Base-by-base conservation (phyloP, 2,329 filamentous ascomycete species). In the Ophiostoma novo-ulmi region DNA sequence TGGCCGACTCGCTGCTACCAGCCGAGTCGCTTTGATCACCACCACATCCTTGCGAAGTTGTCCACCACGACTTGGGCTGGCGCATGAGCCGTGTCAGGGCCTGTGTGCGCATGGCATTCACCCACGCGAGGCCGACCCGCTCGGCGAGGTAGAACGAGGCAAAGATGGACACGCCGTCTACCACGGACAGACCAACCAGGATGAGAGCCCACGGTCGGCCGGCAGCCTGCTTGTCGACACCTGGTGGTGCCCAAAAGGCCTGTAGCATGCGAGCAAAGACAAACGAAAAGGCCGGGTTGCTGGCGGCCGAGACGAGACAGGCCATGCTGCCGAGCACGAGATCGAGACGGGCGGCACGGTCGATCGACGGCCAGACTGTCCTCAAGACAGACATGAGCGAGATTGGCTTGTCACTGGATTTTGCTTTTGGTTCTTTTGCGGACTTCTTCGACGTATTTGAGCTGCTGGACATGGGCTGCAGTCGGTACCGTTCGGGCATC, bases 121-220 rank as follows among this genome's bases (percentile, higher is more conserved):
- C 84, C 94, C 94, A 98, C 0, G 84, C 78, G 76, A 97, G 91
- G 1, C 87, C 91, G 14, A 85, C 87, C 36, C 82, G 81, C 74
- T 97, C 93, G 6, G 96, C 83, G 10, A 91, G 80, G 76, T 90
- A 94, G 52, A 91, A 88, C 72, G 89, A 87, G 0, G 84, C 77
- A 58, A 89, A 94, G 0, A 85, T 87, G 17, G 88, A 83, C 1
- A 87, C 63, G 0, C 88, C 90, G 74, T 97, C 92, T 0, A 85
- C 76, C 14, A 88, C 75, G 0, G 92, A 89, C 5, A 97, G 83
- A 0, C 83, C 85, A 0, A 94, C 80, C 5, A 97, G 87, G 1
- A 83, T 82, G 17, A 93, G 78, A 0, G 92, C 89, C 86, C 92
- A 97, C 70, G 80, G 85, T 52, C 85, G 81, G 0, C 89, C 86